A percentile compares a stretch with the other conserved stretches of the same genome.
Evolutionary conservation across 1,284 basidiomycete genomes (phyloP).

Genomic region (Afroboletus lepidellus): DNA sequence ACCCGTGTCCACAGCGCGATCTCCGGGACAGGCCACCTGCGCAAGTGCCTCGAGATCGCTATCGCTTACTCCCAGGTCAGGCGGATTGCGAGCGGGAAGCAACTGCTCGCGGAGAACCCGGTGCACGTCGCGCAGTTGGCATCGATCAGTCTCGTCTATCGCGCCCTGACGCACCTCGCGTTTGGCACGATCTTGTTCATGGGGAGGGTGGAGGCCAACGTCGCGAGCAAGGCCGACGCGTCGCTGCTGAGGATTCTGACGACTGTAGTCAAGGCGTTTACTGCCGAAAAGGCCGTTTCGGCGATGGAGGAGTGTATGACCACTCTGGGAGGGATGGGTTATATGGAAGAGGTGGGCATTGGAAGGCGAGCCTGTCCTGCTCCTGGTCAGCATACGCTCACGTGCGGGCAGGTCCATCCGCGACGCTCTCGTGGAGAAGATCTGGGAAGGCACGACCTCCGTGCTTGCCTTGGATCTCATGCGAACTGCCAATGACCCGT

Average conservation of each 20-base stretch:
- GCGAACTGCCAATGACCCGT: slow-evolving; percentile 46
- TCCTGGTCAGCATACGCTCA: too few species aligned
- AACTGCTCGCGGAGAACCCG: slow-evolving; percentile 53
- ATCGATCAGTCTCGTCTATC: slow-evolving; percentile 57
- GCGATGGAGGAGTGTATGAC: slow-evolving; percentile 77
- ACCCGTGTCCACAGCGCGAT: slow-evolving; percentile 73
- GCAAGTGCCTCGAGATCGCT: slow-evolving; percentile 60
- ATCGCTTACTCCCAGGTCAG: slow-evolving; percentile 58
- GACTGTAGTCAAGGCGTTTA: slow-evolving; percentile 70
- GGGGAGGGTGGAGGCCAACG: slow-evolving; percentile 60
- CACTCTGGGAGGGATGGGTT: slow-evolving; percentile 74
- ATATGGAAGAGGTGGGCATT: slow-evolving; percentile 78
- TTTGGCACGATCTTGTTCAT: slow-evolving; percentile 61
- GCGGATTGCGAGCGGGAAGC: slow-evolving; percentile 46
- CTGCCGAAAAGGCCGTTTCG: slow-evolving; percentile 58
- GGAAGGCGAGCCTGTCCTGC: slow-evolving; percentile 55
- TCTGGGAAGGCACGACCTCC: slow-evolving; percentile 79
- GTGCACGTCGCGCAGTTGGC: slow-evolving; percentile 67
- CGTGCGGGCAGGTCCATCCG: slow-evolving; percentile 47
- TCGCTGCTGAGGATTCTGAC: slow-evolving; percentile 65
- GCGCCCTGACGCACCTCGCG: slow-evolving; percentile 60
- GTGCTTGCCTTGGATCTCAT: slow-evolving; percentile 69
- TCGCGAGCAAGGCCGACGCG: slow-evolving; percentile 48
- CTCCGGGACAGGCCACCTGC: slow-evolving; percentile 55
- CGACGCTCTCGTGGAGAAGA: slow-evolving; percentile 73